A percentile compares a stretch with the other conserved stretches of the same genome.
Conservation (phyloP, 108 stramenopile genomes). For the Mediolabrus comicus region DNA sequence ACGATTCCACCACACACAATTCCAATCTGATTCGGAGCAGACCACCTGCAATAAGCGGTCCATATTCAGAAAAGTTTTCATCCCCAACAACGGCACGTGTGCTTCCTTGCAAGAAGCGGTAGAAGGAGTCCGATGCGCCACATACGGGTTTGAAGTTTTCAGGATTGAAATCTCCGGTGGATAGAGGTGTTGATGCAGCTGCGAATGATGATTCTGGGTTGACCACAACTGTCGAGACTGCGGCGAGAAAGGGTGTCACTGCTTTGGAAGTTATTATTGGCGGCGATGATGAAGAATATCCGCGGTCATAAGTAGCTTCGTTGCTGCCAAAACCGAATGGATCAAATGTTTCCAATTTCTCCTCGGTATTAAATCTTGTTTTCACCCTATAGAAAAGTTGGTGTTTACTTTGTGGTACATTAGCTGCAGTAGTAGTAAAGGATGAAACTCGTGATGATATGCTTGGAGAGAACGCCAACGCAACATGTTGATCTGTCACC, state of each 20-base stretch:
- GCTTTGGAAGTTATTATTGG: neutral
- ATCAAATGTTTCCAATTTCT: neutral
- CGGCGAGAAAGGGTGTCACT: constrained; percentile 2
- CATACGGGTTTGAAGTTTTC: constrained; percentile 86
- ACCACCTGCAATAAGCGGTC: constrained; percentile 90
- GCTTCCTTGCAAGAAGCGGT: constrained; percentile 73
- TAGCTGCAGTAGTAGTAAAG: neutral
- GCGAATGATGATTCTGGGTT: neutral
- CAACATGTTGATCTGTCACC: neutral
- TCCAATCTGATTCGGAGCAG: constrained; percentile 87
- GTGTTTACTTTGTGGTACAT: neutral
- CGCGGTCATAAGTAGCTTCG: neutral
- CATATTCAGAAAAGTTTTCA: constrained; percentile 87
- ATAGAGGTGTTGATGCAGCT: constrained; percentile 10
- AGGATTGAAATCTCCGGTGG: constrained; percentile 68
- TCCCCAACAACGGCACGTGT: constrained; percentile 77
- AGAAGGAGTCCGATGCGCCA: constrained; percentile 80
- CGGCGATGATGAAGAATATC: neutral
- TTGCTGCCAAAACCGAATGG: neutral
- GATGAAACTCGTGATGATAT: constrained; percentile 1
- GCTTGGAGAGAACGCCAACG: constrained; percentile 2
- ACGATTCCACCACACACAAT: constrained; percentile 90
- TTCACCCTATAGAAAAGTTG: neutral
- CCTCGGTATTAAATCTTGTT: neutral
- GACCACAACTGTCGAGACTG: constrained; percentile 8